phyloP scores from a whole-genome alignment of 1,284 basidiomycete species.

The Ceratorhiza oryzae-sativae region DNA sequence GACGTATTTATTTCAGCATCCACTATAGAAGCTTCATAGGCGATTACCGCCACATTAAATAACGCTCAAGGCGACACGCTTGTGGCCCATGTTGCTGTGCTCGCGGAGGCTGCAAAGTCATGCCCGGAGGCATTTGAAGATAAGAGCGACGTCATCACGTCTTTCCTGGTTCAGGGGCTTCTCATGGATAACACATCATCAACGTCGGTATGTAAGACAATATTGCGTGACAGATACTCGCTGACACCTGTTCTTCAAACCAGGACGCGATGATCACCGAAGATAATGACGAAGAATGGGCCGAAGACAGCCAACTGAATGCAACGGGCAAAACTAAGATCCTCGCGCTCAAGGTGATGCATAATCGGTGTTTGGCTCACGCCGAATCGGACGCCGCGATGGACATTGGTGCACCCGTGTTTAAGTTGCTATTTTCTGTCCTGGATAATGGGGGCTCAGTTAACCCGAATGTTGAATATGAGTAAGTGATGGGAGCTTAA shows the following conservation, averaged over 20 bases:
- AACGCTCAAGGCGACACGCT: slow-evolving; percentile 62
- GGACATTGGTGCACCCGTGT: slow-evolving; percentile 72
- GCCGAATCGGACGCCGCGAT: slow-evolving; percentile 64
- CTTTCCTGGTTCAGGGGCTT: slow-evolving; percentile 75
- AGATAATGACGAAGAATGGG: slow-evolving; percentile 68
- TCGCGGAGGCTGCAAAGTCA: slow-evolving; percentile 77
- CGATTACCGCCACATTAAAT: slow-evolving; percentile 64
- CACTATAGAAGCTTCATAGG: slow-evolving; percentile 50
- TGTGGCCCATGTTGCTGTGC: slow-evolving; percentile 71
- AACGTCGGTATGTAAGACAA: slow-evolving; percentile 2
- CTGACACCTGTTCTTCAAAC: background rate
- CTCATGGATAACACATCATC: slow-evolving; percentile 56
- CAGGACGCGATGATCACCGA: slow-evolving; percentile 63
- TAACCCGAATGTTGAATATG: slow-evolving; percentile 61
- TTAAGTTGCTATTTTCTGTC: slow-evolving; percentile 75
- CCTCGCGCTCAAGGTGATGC: slow-evolving; percentile 76
- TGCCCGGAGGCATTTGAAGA: slow-evolving; percentile 78
- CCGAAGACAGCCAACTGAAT: slow-evolving; percentile 67
- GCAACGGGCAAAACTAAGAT: slow-evolving; percentile 71
- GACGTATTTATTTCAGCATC: slow-evolving; percentile 17
- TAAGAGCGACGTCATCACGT: slow-evolving; percentile 74
- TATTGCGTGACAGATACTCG: background rate
- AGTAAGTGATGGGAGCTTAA: slow-evolving; percentile 57
- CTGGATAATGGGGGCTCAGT: slow-evolving; percentile 72
- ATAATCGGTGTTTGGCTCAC: slow-evolving; percentile 78